phyloP scores from a whole-genome alignment of 2,329 filamentous ascomycete genomes.

The Sarocladiaceae sp. region DNA sequence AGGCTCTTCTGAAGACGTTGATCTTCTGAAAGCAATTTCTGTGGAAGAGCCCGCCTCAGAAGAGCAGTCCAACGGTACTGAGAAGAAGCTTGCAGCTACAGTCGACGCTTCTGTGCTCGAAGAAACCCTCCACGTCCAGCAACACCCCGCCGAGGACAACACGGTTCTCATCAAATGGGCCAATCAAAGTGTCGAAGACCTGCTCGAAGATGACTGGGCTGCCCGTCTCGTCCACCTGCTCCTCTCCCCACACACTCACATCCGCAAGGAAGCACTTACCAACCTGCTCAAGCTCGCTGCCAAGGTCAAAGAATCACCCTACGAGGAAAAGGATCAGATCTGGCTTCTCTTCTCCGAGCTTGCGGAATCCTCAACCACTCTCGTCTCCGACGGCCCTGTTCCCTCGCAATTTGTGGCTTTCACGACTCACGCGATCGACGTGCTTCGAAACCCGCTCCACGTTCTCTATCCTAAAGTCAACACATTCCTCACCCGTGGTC shows the following conservation, averaged over 20 bases:
- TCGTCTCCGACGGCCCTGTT: conserved; percentile 50
- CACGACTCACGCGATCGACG: conserved; percentile 62
- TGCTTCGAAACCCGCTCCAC: conserved; percentile 74
- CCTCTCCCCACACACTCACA: conserved; percentile 67
- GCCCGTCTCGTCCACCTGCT: conserved; percentile 69
- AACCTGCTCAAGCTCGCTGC: conserved; percentile 63
- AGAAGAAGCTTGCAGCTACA: conserved; percentile 11
- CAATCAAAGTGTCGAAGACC: conserved; percentile 71
- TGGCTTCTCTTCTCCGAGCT: conserved; percentile 79
- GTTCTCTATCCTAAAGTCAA: conserved; percentile 84
- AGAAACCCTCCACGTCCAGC: conserved; percentile 46
- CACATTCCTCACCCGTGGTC: conserved; percentile 72
- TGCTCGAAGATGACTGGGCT: conserved; percentile 73
- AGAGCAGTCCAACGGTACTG: not conserved
- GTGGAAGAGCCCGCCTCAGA: conserved; percentile 10
- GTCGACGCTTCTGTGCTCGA: conserved; percentile 42
- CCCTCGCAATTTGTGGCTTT: conserved; percentile 76
- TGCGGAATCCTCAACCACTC: conserved; percentile 63
- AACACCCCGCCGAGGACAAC: conserved; percentile 42
- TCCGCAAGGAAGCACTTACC: conserved; percentile 72
- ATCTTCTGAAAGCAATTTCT: conserved; percentile 14
- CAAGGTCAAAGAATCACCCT: conserved; percentile 62
- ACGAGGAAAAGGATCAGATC: conserved; percentile 72
- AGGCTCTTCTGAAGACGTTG: conserved; percentile 15
- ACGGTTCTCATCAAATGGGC: conserved; percentile 60